These are phyloP conservation scores for Quercus agrifolia DNA, from an alignment of 306 rosid species.

Conservation along the genomic window DNA sequence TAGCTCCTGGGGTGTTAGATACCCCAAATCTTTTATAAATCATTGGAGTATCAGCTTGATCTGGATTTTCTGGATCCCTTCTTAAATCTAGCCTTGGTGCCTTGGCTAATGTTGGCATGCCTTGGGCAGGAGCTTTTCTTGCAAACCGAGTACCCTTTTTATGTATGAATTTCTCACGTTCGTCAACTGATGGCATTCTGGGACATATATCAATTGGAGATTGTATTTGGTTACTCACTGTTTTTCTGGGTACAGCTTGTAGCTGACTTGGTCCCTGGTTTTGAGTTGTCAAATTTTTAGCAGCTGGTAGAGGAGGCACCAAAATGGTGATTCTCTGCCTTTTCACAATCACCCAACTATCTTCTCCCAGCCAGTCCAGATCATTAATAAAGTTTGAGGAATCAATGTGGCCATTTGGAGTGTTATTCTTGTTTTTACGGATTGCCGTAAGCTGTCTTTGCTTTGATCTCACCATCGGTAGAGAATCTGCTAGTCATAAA, in stretches of 20 bases:
- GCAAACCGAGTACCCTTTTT: constrained; percentile 9
- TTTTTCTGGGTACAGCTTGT: constrained; percentile 38
- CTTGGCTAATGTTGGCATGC: constrained; percentile 28
- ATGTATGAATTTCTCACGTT: constrained; percentile 31
- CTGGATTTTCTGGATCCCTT: constrained; percentile 30
- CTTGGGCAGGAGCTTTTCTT: constrained; percentile 27
- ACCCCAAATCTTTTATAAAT: constrained; percentile 40
- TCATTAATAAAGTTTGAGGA: constrained; percentile 25
- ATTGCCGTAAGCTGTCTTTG: constrained; percentile 35
- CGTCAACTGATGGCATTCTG: constrained; percentile 25
- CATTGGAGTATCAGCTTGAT: constrained; percentile 28
- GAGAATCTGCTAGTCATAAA: constrained; percentile 34
- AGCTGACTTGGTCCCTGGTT: constrained; percentile 40
- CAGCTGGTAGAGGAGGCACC: constrained; percentile 52
- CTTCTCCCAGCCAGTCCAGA: constrained; percentile 35
- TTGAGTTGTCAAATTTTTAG: constrained; percentile 26
- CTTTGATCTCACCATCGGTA: constrained; percentile 65
- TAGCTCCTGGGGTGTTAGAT: constrained; percentile 32
- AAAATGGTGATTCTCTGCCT: constrained; percentile 72
- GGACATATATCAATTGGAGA: constrained; percentile 30
- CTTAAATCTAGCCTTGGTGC: constrained; percentile 27
- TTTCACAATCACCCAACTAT: constrained; percentile 84
- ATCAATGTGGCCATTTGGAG: constrained; percentile 27
- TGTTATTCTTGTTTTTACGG: constrained; percentile 26
- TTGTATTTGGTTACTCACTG: constrained; percentile 16